These are phyloP conservation scores for Solanum sitiens DNA, from an alignment of 257 asterid species.

Conservation along the genomic window DNA sequence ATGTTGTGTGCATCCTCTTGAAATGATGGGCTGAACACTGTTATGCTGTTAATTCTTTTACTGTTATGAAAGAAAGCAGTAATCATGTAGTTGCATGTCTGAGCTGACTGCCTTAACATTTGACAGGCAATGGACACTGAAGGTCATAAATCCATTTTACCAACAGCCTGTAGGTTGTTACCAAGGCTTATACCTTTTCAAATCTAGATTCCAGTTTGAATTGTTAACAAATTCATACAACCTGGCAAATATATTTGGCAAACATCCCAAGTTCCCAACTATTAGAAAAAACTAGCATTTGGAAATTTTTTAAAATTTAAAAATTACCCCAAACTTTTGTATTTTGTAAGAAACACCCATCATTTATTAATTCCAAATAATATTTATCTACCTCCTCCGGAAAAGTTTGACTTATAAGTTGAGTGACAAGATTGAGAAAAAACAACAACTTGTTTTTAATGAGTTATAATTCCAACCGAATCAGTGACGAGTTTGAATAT, in stretches of 20 bases:
- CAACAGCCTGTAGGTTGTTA: not conserved
- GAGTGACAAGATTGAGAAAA: not conserved
- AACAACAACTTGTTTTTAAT: not conserved
- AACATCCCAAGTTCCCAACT: not conserved
- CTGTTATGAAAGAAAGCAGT: not conserved
- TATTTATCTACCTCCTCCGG: not conserved
- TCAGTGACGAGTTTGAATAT: not conserved
- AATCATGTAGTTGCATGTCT: not conserved
- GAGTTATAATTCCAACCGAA: not conserved
- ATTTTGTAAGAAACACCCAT: not conserved
- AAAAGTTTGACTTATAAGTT: not conserved
- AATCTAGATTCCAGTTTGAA: not conserved
- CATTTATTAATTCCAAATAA: not conserved
- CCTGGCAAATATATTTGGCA: not conserved
- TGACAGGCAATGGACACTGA: not conserved
- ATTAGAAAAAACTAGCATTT: not conserved
- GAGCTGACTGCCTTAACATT: not conserved
- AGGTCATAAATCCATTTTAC: not conserved
- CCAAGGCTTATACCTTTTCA: not conserved
- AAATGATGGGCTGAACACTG: not conserved
- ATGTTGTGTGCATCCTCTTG: not conserved
- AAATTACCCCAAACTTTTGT: not conserved
- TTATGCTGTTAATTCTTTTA: not conserved
- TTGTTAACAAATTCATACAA: not conserved
- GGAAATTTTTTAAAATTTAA: not conserved